Evolutionary conservation across 2,329 filamentous ascomycete genomes (phyloP).

Genomic region (Bipolaris zeicola): DNA sequence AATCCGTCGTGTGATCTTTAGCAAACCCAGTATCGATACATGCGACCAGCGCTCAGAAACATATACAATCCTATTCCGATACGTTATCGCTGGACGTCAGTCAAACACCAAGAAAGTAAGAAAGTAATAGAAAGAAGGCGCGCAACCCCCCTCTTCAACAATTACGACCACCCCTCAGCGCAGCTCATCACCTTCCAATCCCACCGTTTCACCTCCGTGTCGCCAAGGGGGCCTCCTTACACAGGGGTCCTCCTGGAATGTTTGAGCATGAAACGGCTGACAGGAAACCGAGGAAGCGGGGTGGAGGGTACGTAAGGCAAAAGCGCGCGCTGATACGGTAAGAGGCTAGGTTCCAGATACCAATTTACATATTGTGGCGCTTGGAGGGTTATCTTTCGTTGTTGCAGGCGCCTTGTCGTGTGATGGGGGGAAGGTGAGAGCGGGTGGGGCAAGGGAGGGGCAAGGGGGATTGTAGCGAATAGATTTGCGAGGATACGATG

Average conservation of each 20-base stretch:
- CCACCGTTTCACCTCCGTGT: neutral
- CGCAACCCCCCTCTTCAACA: no score
- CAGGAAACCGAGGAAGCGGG: neutral
- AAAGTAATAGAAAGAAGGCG: no score
- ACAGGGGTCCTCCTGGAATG: conserved; percentile 3
- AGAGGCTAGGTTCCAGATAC: no score
- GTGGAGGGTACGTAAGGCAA: no score
- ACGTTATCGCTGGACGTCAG: no score
- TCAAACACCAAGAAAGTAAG: no score
- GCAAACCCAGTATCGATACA: no score
- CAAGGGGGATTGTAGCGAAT: neutral
- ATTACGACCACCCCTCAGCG: no score
- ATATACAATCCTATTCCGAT: no score
- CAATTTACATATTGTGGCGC: no score
- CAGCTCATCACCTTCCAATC: neutral
- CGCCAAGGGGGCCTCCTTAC: neutral
- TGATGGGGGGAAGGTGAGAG: neutral
- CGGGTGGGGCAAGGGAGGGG: neutral
- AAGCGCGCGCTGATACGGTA: neutral
- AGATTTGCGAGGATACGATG: neutral
- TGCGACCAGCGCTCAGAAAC: no score
- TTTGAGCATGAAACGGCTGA: neutral
- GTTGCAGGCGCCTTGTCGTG: neutral
- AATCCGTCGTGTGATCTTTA: no score
- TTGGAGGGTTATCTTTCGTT: neutral